phyloP scores from a whole-genome alignment of 75 land plant species.

The Sequoiadendron giganteum region DNA sequence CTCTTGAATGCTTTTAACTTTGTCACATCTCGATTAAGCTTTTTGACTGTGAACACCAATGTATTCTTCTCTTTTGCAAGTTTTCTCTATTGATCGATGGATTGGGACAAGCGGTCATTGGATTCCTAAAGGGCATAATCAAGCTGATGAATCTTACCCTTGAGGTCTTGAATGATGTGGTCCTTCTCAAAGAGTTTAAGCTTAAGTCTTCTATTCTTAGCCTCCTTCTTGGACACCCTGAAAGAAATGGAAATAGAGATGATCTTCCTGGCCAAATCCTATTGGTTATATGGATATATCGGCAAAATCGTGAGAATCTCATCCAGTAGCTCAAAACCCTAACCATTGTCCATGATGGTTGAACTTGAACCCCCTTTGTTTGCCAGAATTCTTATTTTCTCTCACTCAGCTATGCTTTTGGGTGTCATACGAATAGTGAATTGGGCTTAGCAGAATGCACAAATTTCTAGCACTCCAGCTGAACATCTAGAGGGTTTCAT shows the following conservation, averaged over 20 bases:
- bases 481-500: no score
- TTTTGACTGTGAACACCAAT: conserved; percentile 50
- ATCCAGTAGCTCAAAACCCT: conserved; percentile 56
- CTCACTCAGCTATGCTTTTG: no score
- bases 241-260: conserved; percentile 85
- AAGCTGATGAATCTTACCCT: no score
- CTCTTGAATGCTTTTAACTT: conserved; percentile 77
- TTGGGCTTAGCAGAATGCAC: no score
- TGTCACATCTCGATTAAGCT: conserved; percentile 63
- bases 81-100: conserved; percentile 32
- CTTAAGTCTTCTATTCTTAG: conserved; percentile 40
- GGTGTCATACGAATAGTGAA: no score
- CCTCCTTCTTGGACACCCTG: conserved; percentile 66
- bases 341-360: conserved; percentile 3
- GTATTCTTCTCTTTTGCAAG: conserved; percentile 61
- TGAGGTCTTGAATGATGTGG: conserved; percentile 5
- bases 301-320: conserved; percentile 70
- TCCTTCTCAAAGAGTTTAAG: conserved; percentile 59
- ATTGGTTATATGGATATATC: conserved; percentile 84
- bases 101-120: no score
- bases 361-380: background rate
- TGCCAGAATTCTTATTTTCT: no score
- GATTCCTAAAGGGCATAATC: no score
- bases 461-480: no score
- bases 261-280: conserved; percentile 82